Evolutionary conservation across 805 yeast species (phyloP), one percentile per base, ranked within the genome.

Genomic region (Starmerella stigmatis): DNA sequence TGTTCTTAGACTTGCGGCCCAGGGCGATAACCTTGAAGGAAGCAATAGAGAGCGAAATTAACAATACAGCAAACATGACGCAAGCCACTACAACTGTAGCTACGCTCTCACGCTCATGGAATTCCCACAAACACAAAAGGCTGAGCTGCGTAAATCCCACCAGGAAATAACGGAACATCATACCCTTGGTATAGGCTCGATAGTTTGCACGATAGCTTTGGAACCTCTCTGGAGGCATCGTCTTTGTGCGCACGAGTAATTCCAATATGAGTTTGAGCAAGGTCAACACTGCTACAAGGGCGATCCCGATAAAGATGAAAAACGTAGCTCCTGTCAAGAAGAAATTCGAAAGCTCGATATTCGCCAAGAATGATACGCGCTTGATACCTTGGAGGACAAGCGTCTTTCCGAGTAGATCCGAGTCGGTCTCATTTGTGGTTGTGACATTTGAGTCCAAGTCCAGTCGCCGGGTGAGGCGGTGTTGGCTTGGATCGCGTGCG

Each of bases 71-170:
- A 26, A 86, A 71, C 43, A 86, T 67, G 48, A 84, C 75, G 2
- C 76, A 76, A 0, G 96, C 96, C 55, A 85, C 75, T 1, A 83
- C 84, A 26, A 86, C 69, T 30, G 80, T 73, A 10, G 94, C 98
- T 0, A 80, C 78, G 4, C 96, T 84, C 59, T 86, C 96, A 45
- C 78, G 72, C 51, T 73, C 77, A 7, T 86, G 79, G 46, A 89
- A 77, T 67, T 92, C 92, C 96, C 96, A 92, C 47, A 89, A 67
- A 54, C 89, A 78, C 54, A 92, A 63, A 8, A 89, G 70, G 3
- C 82, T 73, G 35, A 92, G 64, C 63, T 89, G 96, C 8, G 97
- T 94, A 66, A 85, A 83, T 0, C 94, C 86, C 51, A 92, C 74
- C 40, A 83, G 70, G 46, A 84, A 75, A 57, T 88, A 71, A 60